Base-by-base conservation (phyloP, 2,329 filamentous ascomycete genomes). In the Leptographium flavum region DNA sequence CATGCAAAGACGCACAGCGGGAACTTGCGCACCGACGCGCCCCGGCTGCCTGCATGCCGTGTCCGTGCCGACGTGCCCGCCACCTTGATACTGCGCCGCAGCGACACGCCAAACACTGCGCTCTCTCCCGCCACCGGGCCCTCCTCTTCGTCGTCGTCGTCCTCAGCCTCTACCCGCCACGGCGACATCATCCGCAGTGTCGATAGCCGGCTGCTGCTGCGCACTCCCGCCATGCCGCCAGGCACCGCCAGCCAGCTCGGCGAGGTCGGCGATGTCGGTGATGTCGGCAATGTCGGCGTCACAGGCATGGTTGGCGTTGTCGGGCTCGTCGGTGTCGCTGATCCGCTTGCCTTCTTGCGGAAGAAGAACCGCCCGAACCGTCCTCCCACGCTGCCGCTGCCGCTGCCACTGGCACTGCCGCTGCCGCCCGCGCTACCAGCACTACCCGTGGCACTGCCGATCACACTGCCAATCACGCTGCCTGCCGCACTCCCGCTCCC, bases 1-100 rank as follows among this genome's bases (percentile, higher is more conserved):
- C 64, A 68, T 39, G 61, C 60, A 39, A 66, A 59, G 39, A 68
- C 55, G 50, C 62, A 65, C 15, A 67, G 53, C 5, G 66, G 66
- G 47, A 67, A 68, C 10, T 63, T 61, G 23, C 62, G 59, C 33
- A 43, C 35, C 28, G 59, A 56, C 15, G 62, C 60, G 4, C 59
- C 59, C 2, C 54, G 56, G 17, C 57, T 56, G 37, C 55, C 55
- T 48, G 56, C 55, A 52, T 68, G 65, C 44, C 61, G 60, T 1
- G 63, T 63, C 47, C 61, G 59, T 7, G 63, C 63, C 2, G 59
- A 53, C 5, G 63, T 60, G 36, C 60, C 59, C 22, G 64, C 64
- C 9, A 66, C 52, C 30, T 58, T 53, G 54, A 68, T 65, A 50
- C 60, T 63, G 51, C 60, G 61, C 46, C 58, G 54, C 6, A 68